These are phyloP conservation scores for Lachancea meyersii DNA, from an alignment of 805 yeast genomes.

Conservation along the genomic window DNA sequence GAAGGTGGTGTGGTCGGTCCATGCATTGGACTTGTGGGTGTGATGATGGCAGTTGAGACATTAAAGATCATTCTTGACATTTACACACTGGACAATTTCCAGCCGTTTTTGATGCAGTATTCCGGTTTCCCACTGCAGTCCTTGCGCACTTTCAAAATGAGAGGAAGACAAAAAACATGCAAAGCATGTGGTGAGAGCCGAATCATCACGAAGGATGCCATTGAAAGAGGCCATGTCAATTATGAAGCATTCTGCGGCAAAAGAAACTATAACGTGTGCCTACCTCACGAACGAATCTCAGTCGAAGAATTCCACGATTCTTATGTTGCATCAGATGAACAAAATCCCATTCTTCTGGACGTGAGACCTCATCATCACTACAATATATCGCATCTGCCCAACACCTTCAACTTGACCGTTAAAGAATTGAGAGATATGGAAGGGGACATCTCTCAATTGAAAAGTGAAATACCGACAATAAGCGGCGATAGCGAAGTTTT, in stretches of 20 bases:
- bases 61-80: constrained; percentile 61
- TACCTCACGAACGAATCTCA: constrained; percentile 41
- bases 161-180: constrained; percentile 58
- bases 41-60: constrained; percentile 82
- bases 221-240: constrained; percentile 46
- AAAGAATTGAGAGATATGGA: constrained; percentile 36
- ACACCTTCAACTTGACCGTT: constrained; percentile 60
- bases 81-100: constrained; percentile 47
- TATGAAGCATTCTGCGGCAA: constrained; percentile 76
- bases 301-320: constrained; percentile 34
- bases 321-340: constrained; percentile 17
- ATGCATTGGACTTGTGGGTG: constrained; percentile 88
- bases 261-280: constrained; percentile 41
- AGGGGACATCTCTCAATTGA: constrained; percentile 25
- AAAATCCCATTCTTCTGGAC: constrained; percentile 47
- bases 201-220: constrained; percentile 40
- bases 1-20: constrained; percentile 96
- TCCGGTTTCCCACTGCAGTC: constrained; percentile 63
- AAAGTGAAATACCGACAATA: constrained; percentile 23
- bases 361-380: constrained; percentile 80
- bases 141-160: constrained; percentile 71
- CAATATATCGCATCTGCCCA: constrained; percentile 53
- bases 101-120: constrained; percentile 64
- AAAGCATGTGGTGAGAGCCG: constrained; percentile 55
- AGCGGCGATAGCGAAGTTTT: constrained; percentile 34